Evolutionary conservation across 805 yeast genomes (phyloP).

Genomic region (Tanozyma kutaoensis): DNA sequence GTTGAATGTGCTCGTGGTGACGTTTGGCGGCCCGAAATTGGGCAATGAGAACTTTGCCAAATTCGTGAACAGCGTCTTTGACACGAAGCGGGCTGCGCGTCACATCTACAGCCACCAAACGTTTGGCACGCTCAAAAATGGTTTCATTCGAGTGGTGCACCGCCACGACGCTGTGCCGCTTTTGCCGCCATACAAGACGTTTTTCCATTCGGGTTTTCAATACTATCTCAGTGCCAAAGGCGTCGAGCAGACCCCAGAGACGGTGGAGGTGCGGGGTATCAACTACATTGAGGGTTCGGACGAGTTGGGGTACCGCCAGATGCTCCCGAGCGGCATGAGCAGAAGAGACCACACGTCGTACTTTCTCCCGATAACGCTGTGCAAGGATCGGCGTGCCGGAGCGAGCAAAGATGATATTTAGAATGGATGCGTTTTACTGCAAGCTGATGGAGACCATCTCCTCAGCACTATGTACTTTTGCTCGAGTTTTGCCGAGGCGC

Average conservation of each 20-base stretch:
- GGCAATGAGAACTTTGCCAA: constrained; percentile 38
- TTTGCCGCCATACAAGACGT: not conserved
- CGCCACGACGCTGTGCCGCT: not conserved
- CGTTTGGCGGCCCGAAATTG: constrained; percentile 54
- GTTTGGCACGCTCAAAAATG: not conserved
- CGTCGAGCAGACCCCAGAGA: constrained; percentile 4
- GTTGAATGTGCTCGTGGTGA: constrained; percentile 36
- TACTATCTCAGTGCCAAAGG: constrained; percentile 8
- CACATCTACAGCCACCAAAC: constrained; percentile 3
- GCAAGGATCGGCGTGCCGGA: not conserved
- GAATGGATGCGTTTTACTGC: not conserved
- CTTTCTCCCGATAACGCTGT: constrained; percentile 5
- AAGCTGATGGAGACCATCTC: constrained; percentile 33
- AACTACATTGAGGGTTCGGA: constrained; percentile 5
- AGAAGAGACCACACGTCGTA: constrained; percentile 7
- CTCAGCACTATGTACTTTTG: constrained; percentile 35
- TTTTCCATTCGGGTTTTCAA: too few species aligned
- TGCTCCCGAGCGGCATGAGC: constrained; percentile 5
- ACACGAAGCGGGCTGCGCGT: constrained; percentile 15
- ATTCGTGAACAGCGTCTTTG: constrained; percentile 39
- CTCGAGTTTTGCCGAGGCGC: constrained; percentile 36
- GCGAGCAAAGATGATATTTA: not conserved
- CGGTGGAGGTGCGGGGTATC: constrained; percentile 5
- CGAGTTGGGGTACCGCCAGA: constrained; percentile 2
- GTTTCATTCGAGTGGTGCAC: not conserved